Percentiles rank a stretch among this genome's conserved stretches.
phyloP scores from a whole-genome alignment of 1,284 basidiomycete genomes.

The Schizophyllum amplum region DNA sequence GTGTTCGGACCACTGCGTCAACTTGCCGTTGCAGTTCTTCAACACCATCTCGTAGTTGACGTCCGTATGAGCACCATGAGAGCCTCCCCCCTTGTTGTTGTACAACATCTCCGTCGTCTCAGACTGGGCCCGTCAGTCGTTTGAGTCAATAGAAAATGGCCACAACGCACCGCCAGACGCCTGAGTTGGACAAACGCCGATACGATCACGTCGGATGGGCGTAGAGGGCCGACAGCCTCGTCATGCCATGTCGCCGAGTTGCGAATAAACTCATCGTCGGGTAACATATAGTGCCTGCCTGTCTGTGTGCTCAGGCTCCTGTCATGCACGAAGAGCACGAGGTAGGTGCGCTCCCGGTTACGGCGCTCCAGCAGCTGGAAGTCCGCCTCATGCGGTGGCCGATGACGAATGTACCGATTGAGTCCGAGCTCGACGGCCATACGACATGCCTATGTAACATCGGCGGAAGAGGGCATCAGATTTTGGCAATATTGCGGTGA shows the following conservation, averaged over 20 bases:
- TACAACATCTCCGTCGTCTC: conserved; percentile 71
- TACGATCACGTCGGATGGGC: conserved; percentile 73
- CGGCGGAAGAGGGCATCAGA: conserved; percentile 10
- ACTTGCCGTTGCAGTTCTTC: conserved; percentile 58
- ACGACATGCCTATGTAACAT: conserved; percentile 54
- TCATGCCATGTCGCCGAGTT: conserved; percentile 64
- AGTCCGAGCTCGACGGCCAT: conserved; percentile 78
- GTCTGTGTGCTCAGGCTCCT: conserved; percentile 77
- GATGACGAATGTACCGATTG: conserved; percentile 53
- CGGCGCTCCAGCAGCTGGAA: conserved; percentile 63
- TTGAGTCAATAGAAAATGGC: background rate
- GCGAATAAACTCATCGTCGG: conserved; percentile 68
- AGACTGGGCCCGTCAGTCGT: conserved; percentile 32
- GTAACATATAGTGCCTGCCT: conserved; percentile 77
- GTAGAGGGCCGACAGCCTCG: conserved; percentile 40
- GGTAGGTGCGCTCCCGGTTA: conserved; percentile 75
- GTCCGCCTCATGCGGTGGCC: conserved; percentile 50
- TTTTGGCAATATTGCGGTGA: conserved; percentile 4
- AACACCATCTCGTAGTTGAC: conserved; percentile 65
- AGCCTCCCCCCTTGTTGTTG: conserved; percentile 32
- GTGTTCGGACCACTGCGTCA: conserved; percentile 58
- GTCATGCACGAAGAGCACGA: conserved; percentile 78
- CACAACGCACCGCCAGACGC: conserved; percentile 53
- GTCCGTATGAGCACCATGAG: conserved; percentile 41
- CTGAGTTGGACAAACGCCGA: conserved; percentile 68